Conservation (phyloP, 176 grass and related monocot species). For the Triticum dicoccoides region DNA sequence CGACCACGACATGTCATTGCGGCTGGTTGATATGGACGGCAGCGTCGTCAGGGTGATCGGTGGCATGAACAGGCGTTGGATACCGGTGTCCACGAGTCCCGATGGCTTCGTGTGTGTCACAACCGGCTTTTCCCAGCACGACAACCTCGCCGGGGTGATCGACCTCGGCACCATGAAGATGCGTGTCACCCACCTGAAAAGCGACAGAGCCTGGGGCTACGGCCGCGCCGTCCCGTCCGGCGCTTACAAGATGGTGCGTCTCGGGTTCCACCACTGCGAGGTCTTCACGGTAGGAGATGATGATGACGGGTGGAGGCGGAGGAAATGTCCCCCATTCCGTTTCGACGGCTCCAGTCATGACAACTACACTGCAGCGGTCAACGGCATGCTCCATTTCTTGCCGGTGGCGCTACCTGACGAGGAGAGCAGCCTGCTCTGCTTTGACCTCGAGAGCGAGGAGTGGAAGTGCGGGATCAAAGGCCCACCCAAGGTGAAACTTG, state of each 20-base stretch:
- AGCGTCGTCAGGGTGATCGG: not conserved
- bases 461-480: not conserved
- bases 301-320: not conserved
- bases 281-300: not conserved
- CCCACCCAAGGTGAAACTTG: not conserved
- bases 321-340: not conserved
- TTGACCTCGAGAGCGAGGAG: conserved; percentile 9
- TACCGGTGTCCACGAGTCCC: not conserved
- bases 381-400: not conserved
- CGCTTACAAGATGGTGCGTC: not conserved
- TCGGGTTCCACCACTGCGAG: not conserved
- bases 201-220: not conserved
- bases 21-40: not conserved
- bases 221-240: not conserved
- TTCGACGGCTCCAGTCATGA: not conserved
- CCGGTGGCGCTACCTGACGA: not conserved
- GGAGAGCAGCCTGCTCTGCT: not conserved
- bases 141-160: not conserved
- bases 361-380: not conserved
- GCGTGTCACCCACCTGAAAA: not conserved
- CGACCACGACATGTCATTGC: not conserved
- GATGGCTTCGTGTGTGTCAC: not conserved
- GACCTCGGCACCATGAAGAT: not conserved
- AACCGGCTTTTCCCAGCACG: not conserved
- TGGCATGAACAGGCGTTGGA: not conserved